Percentiles rank a stretch among this genome's conserved stretches.
phyloP scores from a whole-genome alignment of 768 basidiomycete genomes.

The Suillus hirtellus region DNA sequence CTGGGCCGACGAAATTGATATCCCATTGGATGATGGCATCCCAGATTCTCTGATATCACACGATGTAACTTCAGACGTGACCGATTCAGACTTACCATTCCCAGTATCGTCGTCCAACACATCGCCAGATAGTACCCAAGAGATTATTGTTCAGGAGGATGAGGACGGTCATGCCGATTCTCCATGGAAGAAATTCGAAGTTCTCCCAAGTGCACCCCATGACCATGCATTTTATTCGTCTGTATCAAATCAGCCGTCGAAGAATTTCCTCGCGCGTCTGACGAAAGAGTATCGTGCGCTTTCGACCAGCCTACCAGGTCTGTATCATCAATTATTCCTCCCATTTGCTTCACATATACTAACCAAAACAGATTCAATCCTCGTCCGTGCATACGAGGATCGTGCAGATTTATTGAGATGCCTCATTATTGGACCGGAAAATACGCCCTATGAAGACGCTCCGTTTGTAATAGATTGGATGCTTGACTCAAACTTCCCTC shows the following conservation, averaged over 20 bases:
- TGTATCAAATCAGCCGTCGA: conserved; percentile 62
- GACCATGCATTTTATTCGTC: conserved; percentile 83
- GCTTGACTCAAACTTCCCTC: conserved; percentile 82
- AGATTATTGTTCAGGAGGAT: conserved; percentile 26
- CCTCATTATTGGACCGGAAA: conserved; percentile 89
- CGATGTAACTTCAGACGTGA: conserved; percentile 20
- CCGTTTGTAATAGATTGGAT: conserved; percentile 96
- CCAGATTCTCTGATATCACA: conserved; percentile 18
- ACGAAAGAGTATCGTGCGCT: conserved; percentile 83
- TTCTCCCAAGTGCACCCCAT: conserved; percentile 69
- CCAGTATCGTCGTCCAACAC: conserved; percentile 29
- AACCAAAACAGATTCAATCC: conserved; percentile 64
- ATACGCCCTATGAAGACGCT: conserved; percentile 93
- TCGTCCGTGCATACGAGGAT: conserved; percentile 90
- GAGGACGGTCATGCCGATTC: conserved; percentile 38
- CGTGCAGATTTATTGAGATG: conserved; percentile 83
- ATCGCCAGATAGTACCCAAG: conserved; percentile 35
- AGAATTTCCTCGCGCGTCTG: conserved; percentile 73
- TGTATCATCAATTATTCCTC: conserved; percentile 19
- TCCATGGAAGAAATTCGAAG: conserved; percentile 79
- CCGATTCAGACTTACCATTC: conserved; percentile 26
- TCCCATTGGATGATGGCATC: conserved; percentile 21
- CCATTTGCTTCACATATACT: conserved; percentile 1
- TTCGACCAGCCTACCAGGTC: conserved; percentile 80
- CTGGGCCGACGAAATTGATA: conserved; percentile 28